A percentile compares a stretch with the other conserved stretches of the same genome.
These are phyloP conservation scores for Russula brevipes DNA, from an alignment of 768 basidiomycete species.

Conservation along the genomic window DNA sequence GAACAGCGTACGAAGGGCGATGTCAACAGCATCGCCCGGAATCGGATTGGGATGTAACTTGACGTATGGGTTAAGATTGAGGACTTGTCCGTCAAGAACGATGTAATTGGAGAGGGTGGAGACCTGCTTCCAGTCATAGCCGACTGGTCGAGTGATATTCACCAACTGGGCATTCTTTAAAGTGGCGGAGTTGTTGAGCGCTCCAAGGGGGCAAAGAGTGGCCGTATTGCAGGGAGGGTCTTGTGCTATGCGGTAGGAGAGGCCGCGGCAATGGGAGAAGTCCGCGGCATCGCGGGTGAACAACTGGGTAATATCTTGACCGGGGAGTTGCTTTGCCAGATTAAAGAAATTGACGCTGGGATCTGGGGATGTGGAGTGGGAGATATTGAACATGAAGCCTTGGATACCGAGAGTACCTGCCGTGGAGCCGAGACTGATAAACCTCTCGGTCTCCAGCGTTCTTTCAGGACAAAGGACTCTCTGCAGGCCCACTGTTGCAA, in stretches of 20 bases:
- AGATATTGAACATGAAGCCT: constrained; percentile 74
- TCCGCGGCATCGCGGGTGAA: constrained; percentile 69
- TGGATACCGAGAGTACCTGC: constrained; percentile 67
- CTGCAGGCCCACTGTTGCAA: constrained; percentile 92
- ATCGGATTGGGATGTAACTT: constrained; percentile 62
- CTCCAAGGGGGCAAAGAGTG: constrained; percentile 62
- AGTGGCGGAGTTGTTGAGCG: constrained; percentile 52
- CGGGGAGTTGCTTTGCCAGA: constrained; percentile 53
- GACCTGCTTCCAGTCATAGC: constrained; percentile 91
- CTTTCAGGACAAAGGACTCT: constrained; percentile 79
- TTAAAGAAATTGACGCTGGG: constrained; percentile 51
- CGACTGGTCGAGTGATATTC: constrained; percentile 65
- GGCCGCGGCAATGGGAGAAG: constrained; percentile 58
- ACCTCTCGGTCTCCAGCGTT: constrained; percentile 41
- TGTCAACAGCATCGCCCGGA: constrained; percentile 71
- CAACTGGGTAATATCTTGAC: constrained; percentile 85
- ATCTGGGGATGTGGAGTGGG: constrained; percentile 41
- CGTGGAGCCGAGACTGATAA: constrained; percentile 46
- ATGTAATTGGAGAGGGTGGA: constrained; percentile 65
- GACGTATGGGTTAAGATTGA: constrained; percentile 89
- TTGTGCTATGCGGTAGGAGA: constrained; percentile 61
- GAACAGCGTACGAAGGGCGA: constrained; percentile 72
- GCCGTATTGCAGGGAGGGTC: constrained; percentile 64
- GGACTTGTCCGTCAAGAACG: constrained; percentile 89
- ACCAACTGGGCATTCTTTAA: constrained; percentile 56